These are phyloP conservation scores for Dioscorea dumetorum DNA, from an alignment of 106 monocot species.

Conservation along the genomic window DNA sequence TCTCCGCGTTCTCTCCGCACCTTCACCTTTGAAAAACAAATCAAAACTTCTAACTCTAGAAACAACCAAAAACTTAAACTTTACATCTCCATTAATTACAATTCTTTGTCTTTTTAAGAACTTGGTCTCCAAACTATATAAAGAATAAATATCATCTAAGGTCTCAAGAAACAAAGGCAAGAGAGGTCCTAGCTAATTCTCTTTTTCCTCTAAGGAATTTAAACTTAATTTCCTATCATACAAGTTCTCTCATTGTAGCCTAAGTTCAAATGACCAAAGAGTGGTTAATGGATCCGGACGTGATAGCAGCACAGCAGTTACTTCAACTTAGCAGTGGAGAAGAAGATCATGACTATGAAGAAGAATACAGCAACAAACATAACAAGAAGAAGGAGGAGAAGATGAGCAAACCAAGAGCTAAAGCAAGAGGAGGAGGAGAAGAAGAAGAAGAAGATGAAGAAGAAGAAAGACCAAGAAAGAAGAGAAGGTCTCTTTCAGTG, in stretches of 20 bases:
- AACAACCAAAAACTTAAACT: too few species aligned
- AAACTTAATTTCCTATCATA: background rate
- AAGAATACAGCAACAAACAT: background rate
- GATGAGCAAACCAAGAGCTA: background rate
- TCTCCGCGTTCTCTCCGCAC: too few species aligned
- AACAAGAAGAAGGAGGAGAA: background rate
- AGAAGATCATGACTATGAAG: background rate
- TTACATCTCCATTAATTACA: too few species aligned
- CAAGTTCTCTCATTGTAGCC: background rate
- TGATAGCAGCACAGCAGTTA: conserved; percentile 7
- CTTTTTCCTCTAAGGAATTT: background rate
- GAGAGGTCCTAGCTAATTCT: background rate
- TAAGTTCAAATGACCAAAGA: background rate
- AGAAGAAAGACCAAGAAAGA: background rate
- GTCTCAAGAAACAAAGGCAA: background rate
- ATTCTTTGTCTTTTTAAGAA: too few species aligned
- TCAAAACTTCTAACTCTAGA: too few species aligned
- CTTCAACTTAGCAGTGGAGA: conserved; percentile 5
- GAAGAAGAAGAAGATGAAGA: background rate
- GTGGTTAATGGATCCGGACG: conserved; percentile 1
- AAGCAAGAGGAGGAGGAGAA: background rate
- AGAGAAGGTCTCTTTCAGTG: background rate
- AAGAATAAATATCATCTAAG: background rate
- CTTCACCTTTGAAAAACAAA: too few species aligned
- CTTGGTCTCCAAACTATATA: background rate